These are phyloP conservation scores for Aureobasidium sp. DNA, from an alignment of 2,329 filamentous ascomycete species.

Conservation along the genomic window DNA sequence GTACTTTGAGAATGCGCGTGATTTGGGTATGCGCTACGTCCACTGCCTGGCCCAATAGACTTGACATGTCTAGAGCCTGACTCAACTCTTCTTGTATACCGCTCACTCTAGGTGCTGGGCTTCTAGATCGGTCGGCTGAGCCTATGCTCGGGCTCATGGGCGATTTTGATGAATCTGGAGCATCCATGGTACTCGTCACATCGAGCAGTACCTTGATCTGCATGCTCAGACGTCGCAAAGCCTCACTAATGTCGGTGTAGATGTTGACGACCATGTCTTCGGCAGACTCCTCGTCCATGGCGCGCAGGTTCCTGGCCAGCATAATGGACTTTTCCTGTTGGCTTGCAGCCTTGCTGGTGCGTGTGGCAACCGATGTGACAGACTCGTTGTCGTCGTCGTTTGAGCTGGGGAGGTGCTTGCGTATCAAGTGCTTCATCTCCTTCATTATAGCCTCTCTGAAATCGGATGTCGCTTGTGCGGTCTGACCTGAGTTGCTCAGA, in stretches of 20 bases:
- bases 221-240: slow-evolving; percentile 73
- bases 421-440: slow-evolving; percentile 80
- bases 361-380: slow-evolving; percentile 56
- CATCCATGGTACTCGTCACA: slow-evolving; percentile 68
- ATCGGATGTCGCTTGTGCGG: slow-evolving; percentile 70
- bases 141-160: slow-evolving; percentile 35
- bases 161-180: slow-evolving; percentile 35
- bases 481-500: slow-evolving; percentile 72
- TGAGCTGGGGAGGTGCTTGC: slow-evolving; percentile 80
- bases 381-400: slow-evolving; percentile 90
- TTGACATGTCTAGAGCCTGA: slow-evolving; percentile 68
- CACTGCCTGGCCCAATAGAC: slow-evolving; percentile 70
- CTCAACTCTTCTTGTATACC: slow-evolving; percentile 65
- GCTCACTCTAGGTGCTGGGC: slow-evolving; percentile 17
- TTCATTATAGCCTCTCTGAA: slow-evolving; percentile 79
- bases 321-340: slow-evolving; percentile 87
- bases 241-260: slow-evolving; percentile 83
- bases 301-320: slow-evolving; percentile 78
- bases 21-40: slow-evolving; percentile 68
- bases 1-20: slow-evolving; percentile 70
- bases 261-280: slow-evolving; percentile 75
- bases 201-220: slow-evolving; percentile 95
- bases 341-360: slow-evolving; percentile 59
- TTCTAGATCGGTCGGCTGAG: not conserved
- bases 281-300: slow-evolving; percentile 74